phyloP scores from a whole-genome alignment of 352 stramenopile genomes.

The Phytophthora macrochlamydospora region DNA sequence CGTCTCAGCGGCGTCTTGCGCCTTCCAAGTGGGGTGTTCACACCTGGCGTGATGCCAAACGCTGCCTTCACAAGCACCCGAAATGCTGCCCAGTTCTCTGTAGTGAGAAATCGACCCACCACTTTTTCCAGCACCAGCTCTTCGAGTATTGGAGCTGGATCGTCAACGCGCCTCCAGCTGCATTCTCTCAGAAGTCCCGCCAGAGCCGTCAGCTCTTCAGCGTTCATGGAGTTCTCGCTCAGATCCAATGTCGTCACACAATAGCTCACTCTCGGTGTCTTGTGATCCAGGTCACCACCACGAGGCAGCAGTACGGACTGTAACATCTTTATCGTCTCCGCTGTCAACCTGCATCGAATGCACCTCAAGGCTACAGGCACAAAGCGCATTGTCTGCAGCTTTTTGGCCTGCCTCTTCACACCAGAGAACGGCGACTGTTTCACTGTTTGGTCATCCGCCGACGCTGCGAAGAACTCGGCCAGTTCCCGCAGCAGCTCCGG shows the following conservation, averaged over 20 bases:
- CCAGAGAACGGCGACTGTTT: constrained; percentile 12
- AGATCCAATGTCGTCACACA: constrained; percentile 36
- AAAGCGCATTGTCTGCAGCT: constrained; percentile 1
- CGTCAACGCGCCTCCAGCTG: not conserved
- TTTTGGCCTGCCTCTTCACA: not conserved
- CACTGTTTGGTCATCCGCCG: not conserved
- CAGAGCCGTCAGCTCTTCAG: constrained; percentile 19
- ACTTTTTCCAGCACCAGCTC: constrained; percentile 39
- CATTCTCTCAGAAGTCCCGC: constrained; percentile 18
- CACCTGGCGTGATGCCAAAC: constrained; percentile 8
- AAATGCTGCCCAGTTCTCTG: constrained; percentile 33
- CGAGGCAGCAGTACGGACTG: constrained; percentile 14
- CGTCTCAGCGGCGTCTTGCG: constrained; percentile 19
- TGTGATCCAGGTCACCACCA: not conserved
- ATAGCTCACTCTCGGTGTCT: constrained; percentile 8
- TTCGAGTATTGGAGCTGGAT: constrained; percentile 9
- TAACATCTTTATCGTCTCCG: constrained; percentile 22
- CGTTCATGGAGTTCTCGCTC: constrained; percentile 35
- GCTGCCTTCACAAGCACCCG: constrained; percentile 30
- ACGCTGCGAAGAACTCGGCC: constrained; percentile 17
- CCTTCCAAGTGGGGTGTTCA: too few relatives aligned
- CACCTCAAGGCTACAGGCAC: constrained; percentile 29
- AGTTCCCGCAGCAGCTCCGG: constrained; percentile 23
- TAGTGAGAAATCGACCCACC: constrained; percentile 18
- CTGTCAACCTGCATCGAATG: constrained; percentile 27